Base-by-base conservation (phyloP, 805 yeast genomes). In the Zygosaccharomyces lentus region DNA sequence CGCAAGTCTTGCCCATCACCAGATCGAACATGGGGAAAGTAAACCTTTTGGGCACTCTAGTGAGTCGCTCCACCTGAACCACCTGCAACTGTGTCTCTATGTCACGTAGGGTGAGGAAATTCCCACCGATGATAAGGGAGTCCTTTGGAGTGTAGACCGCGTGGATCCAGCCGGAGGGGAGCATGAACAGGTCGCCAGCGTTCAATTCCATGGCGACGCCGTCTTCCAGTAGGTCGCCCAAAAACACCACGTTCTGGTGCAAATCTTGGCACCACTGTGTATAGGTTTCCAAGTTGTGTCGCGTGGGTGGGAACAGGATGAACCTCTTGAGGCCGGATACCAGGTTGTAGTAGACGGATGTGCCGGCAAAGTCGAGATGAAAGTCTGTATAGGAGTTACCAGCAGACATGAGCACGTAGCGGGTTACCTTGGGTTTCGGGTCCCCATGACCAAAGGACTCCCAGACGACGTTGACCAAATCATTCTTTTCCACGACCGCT, bases 161-260 rank as follows among this genome's bases (percentile, higher is more conserved):
- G 64, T 89, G 96, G 41, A 89, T 88, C 95, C 96, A 89, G 0
- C 96, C 96, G 34, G 93, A 81, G 2, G 97, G 96, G 15, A 89
- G 82, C 10, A 88, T 71, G 65, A 89, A 74, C 21, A 88, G 72
- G 57, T 89, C 96, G 1, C 95, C 95, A 1, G 77, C 66, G 0
- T 53, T 43, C 16, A 84, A 57, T 6, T 73, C 72, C 13, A 82
- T 80, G 43, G 76, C 75, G 41, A 80, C 68, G 15, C 88, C 87
- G 6, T 64, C 61, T 30, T 68, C 68, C 19, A 66, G 45, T 46
- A 77, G 64, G 41, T 80, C 82, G 0, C 83, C 84, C 50, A 84
- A 77, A 78, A 91, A 87, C 7, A 70, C 64, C 9, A 73, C 69
- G 50, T 78, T 76, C 55, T 87, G 93, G 16, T 54, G 34, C 10